Conservation (phyloP, 352 stramenopile genomes). For the Phytophthora aleatoria region DNA sequence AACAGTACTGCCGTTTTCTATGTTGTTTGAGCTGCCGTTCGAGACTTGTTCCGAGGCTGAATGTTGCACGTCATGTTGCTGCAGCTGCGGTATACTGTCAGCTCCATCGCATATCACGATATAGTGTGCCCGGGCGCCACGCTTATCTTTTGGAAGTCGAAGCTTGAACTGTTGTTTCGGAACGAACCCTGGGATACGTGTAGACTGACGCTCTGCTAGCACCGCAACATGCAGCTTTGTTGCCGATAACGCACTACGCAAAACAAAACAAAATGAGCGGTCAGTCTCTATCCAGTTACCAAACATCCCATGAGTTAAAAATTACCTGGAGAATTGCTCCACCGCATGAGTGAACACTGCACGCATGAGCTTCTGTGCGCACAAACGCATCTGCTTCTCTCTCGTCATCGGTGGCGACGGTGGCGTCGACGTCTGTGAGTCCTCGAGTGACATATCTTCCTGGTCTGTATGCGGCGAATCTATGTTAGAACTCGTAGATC, state of each 20-base stretch:
- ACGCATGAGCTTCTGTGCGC: conserved; percentile 71
- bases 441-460: conserved; percentile 21
- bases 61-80: not conserved
- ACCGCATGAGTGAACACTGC: conserved; percentile 42
- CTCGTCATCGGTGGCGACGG: conserved; percentile 20
- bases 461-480: conserved; percentile 17
- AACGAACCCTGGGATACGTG: conserved; percentile 50
- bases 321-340: conserved; percentile 46
- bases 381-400: conserved; percentile 48
- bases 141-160: conserved; percentile 47
- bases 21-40: not conserved
- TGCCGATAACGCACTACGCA: conserved; percentile 41
- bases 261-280: not conserved
- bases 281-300: no score
- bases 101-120: conserved; percentile 25
- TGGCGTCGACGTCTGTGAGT: conserved; percentile 2
- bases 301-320: not conserved
- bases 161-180: conserved; percentile 69
- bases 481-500: no score
- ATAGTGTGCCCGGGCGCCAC: conserved; percentile 25
- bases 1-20: not conserved
- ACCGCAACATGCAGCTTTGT: conserved; percentile 65
- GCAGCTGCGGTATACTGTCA: conserved; percentile 5
- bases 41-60: not conserved
- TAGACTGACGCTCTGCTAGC: conserved; percentile 38